Conservation (phyloP, 352 stramenopile species). For the Globisporangium parvum region DNA sequence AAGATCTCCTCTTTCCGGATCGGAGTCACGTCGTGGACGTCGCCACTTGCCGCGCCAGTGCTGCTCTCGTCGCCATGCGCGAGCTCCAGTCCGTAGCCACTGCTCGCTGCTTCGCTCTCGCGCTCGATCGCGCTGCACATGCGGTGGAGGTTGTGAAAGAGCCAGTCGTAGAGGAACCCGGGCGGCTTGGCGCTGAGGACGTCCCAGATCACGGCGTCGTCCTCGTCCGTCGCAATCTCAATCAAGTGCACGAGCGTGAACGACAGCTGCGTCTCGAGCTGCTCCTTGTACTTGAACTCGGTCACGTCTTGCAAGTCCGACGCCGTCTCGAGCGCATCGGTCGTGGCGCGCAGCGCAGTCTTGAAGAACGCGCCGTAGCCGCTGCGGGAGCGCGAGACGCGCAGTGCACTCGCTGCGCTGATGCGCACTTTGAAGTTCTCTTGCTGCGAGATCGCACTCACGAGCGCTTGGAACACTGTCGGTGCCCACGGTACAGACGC, state of each 20-base stretch:
- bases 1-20: slow-evolving; percentile 81
- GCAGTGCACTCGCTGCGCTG: slow-evolving; percentile 69
- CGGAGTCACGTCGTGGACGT: slow-evolving; percentile 78
- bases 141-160: slow-evolving; percentile 83
- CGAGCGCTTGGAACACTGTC: slow-evolving; percentile 64
- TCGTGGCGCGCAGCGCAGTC: slow-evolving; percentile 46
- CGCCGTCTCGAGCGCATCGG: slow-evolving; percentile 78
- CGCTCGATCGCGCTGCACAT: slow-evolving; percentile 66
- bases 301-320: slow-evolving; percentile 84
- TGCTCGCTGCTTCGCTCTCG: slow-evolving; percentile 26
- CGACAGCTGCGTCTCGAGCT: slow-evolving; percentile 81
- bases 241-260: slow-evolving; percentile 84
- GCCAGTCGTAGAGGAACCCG: slow-evolving; percentile 84
- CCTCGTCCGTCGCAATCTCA: slow-evolving; percentile 64
- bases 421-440: slow-evolving; percentile 90
- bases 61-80: slow-evolving; percentile 20
- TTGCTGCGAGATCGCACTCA: slow-evolving; percentile 75
- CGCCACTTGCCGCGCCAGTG: slow-evolving; percentile 20
- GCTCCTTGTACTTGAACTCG: slow-evolving; percentile 89
- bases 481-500: slow-evolving; percentile 74
- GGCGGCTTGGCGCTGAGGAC: slow-evolving; percentile 58
- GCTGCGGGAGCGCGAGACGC: slow-evolving; percentile 57
- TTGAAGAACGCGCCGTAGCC: slow-evolving; percentile 74
- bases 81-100: slow-evolving; percentile 19
- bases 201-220: slow-evolving; percentile 63